phyloP scores from a whole-genome alignment of 2,329 filamentous ascomycete species.

The Atkinsonella hypoxylon region DNA sequence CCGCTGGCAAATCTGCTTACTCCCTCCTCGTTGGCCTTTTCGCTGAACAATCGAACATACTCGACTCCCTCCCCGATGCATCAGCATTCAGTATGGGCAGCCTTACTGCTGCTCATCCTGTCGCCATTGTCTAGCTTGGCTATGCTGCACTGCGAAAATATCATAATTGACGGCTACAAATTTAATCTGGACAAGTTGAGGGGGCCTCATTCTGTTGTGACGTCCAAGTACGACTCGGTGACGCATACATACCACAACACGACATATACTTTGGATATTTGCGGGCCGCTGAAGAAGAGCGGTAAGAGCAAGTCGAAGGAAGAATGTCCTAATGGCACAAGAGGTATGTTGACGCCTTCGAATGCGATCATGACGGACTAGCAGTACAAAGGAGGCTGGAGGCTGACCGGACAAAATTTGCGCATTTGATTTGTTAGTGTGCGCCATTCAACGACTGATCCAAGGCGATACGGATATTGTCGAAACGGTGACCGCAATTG shows the following conservation, averaged over 20 bases:
- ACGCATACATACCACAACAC: slow-evolving; percentile 48
- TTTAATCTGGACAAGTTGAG: slow-evolving; percentile 54
- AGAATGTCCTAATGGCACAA: slow-evolving; percentile 56
- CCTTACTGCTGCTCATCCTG: slow-evolving; percentile 26
- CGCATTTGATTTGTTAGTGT: slow-evolving; percentile 42
- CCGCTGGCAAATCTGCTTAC: not conserved
- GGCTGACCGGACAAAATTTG: not conserved
- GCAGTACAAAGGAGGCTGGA: not conserved
- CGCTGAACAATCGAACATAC: not conserved
- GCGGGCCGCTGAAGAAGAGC: slow-evolving; percentile 50
- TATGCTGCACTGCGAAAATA: slow-evolving; percentile 49
- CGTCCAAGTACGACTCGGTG: slow-evolving; percentile 38
- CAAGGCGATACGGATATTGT: slow-evolving; percentile 36
- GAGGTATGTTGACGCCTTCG: slow-evolving; percentile 35
- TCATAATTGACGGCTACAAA: slow-evolving; percentile 43
- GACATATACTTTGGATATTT: slow-evolving; percentile 74
- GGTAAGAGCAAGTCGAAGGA: slow-evolving; percentile 42
- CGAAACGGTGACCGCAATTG: slow-evolving; percentile 56
- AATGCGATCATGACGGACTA: not conserved
- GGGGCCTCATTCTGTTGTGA: slow-evolving; percentile 59
- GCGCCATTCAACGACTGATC: slow-evolving; percentile 55
- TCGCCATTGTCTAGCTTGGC: slow-evolving; percentile 28
- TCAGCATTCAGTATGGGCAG: slow-evolving; percentile 23
- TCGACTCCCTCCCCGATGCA: slow-evolving; percentile 23
- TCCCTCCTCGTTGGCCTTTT: not conserved